Evolutionary conservation across 257 asterid species (phyloP).

Genomic region (Solanum arcanum): DNA sequence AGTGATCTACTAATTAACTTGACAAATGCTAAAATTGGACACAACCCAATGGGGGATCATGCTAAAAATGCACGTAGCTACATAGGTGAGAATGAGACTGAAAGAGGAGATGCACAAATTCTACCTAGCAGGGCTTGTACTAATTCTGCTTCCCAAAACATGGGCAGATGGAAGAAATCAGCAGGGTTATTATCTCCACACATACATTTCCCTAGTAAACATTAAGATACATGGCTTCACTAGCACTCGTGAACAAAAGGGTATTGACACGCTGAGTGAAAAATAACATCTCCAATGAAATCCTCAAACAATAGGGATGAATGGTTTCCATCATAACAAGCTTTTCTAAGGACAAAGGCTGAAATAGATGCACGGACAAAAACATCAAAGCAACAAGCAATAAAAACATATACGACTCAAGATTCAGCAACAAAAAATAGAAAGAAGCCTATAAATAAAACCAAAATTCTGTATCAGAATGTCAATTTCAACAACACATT

Average conservation of each 20-base stretch:
- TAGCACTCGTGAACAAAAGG: not conserved
- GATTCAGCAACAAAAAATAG: not conserved
- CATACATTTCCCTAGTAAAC: not conserved
- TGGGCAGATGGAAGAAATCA: not conserved
- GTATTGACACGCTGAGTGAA: not conserved
- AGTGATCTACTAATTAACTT: not conserved
- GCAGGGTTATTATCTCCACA: not conserved
- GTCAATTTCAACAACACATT: constrained; percentile 9
- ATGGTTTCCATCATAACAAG: not conserved
- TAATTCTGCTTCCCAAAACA: not conserved
- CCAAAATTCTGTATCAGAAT: constrained; percentile 2
- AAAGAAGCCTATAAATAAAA: not conserved
- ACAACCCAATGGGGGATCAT: not conserved
- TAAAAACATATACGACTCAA: not conserved
- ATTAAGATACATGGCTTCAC: not conserved
- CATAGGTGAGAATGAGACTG: not conserved
- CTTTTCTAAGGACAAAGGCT: not conserved
- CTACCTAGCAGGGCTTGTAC: not conserved
- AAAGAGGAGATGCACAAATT: not conserved
- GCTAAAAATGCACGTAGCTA: not conserved
- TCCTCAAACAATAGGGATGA: not conserved
- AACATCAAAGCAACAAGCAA: not conserved
- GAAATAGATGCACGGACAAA: not conserved
- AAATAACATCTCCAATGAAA: not conserved
- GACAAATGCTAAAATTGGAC: not conserved